Evolutionary conservation across 2,329 filamentous ascomycete genomes (phyloP), one percentile per base, ranked within the genome.

Genomic region (Aspergillus fumigatiaffinis): DNA sequence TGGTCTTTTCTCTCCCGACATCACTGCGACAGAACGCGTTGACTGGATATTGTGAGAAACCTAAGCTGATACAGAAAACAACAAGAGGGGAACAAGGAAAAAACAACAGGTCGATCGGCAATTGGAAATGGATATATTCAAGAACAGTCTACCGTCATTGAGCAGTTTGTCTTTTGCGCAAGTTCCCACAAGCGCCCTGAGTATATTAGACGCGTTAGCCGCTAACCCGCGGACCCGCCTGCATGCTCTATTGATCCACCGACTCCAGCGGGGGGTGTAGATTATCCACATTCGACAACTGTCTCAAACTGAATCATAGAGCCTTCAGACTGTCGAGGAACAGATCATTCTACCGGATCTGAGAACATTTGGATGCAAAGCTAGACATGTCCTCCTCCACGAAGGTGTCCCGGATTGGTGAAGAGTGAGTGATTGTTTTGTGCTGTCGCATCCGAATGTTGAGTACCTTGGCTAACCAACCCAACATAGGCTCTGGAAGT

Each of bases 1-100:
- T 58, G 92, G 89, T 71, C 94, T 86, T 79, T 99, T 97, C 77
- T 96, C 92, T 61, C 89, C 84, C 35, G 92, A 91, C 92, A 96
- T 97, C 58, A 62, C 77, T 60, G 54, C 21, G 28, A 35, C 10
- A 52, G 38, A 10, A 47, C 21, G 20, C 5, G 12, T 29, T 35
- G 48, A 51, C 28, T 55, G 46, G 48, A 48, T 26, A 50, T 50
- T 47, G 50, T 41, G 52, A 54, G 50, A 42, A 38, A 58, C 28
- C 42, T 52, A 44, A 54, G 38, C 41, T n/a, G 29, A 25, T 35
- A n/a, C 28, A 26, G 5, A 17, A 25, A 47, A 6, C 14, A 23
- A 23, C 44, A 21, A 23, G 44, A 47, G 4, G 3, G 14, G 12
- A 47, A 14, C 10, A 46, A 14, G 21, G 17, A 26, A 14, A 47